Conservation (phyloP, 176 grass and related monocot species). For the Zizania latifolia region DNA sequence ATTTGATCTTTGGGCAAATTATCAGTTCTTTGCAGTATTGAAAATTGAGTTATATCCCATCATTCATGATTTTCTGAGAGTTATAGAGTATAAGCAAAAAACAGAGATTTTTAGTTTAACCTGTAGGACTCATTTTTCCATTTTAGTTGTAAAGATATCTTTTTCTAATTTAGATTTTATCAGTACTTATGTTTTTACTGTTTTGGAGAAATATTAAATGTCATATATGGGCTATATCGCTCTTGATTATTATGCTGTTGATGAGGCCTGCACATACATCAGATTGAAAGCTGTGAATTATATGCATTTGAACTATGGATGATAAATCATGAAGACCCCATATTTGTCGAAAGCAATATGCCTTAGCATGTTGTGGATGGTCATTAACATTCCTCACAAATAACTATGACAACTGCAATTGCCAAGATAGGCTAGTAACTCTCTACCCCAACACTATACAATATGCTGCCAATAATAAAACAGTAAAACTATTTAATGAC, state of each 20-base stretch:
- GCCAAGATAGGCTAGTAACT: background rate
- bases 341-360: background rate
- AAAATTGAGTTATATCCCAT: background rate
- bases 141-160: background rate
- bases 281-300: slow-evolving; percentile 20
- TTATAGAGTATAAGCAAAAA: background rate
- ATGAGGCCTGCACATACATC: no score
- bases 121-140: background rate
- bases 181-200: background rate
- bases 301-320: background rate
- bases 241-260: no score
- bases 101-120: background rate
- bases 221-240: no score
- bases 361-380: background rate
- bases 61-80: background rate
- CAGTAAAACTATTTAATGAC: no score
- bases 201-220: no score
- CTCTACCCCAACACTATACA: background rate
- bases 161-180: background rate
- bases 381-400: background rate
- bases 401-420: background rate
- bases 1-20: slow-evolving; percentile 1
- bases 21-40: background rate
- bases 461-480: background rate
- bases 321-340: background rate